Conservation (phyloP, 129 eudicot species). For the Flaveria trinervia region DNA sequence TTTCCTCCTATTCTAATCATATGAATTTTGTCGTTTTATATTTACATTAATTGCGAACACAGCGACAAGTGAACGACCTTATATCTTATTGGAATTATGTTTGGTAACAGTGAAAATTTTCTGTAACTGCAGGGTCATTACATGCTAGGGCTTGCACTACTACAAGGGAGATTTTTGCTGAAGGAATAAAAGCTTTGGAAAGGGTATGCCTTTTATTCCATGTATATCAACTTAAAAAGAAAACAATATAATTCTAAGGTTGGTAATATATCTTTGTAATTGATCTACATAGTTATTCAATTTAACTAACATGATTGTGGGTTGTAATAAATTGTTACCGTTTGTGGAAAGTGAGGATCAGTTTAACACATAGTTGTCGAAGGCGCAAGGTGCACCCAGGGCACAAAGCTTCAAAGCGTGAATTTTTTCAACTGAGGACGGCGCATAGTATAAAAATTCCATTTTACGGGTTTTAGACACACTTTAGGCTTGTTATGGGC, state of each 20-base stretch:
- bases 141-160: constrained; percentile 82
- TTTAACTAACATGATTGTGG: not conserved
- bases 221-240: not conserved
- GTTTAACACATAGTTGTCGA: not conserved
- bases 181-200: constrained; percentile 71
- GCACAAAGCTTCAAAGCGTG: not conserved
- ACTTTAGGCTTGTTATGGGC: too few species aligned
- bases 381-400: too few species aligned
- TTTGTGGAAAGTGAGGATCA: not conserved
- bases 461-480: too few species aligned
- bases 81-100: constrained; percentile 9
- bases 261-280: not conserved
- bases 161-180: constrained; percentile 55
- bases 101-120: constrained; percentile 20
- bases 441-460: not conserved
- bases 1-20: not conserved
- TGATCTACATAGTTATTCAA: not conserved
- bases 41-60: not conserved
- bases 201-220: constrained; percentile 40
- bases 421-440: too few species aligned
- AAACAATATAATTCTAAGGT: not conserved
- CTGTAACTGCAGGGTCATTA: constrained; percentile 66
- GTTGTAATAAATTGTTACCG: not conserved
- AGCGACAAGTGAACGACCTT: not conserved
- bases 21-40: constrained; percentile 4